Conservation (phyloP, 805 yeast genomes). For the Lachancea thermotolerans region DNA sequence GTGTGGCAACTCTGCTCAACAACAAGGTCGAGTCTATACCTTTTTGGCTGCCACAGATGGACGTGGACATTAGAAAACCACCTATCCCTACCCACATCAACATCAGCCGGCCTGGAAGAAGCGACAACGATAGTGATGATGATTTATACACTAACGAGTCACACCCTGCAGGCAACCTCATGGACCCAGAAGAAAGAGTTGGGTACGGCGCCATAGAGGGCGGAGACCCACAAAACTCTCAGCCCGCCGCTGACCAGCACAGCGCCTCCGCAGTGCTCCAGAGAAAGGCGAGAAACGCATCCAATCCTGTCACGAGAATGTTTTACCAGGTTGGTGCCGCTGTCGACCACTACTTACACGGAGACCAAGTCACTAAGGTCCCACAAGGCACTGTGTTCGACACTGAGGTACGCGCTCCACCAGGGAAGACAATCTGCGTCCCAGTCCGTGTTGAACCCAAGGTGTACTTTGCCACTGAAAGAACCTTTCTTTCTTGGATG, state of each 20-base stretch:
- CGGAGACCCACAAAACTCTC: slow-evolving; percentile 2
- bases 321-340: slow-evolving; percentile 19
- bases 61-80: slow-evolving; percentile 88
- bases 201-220: slow-evolving; percentile 41
- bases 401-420: slow-evolving; percentile 60
- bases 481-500: slow-evolving; percentile 91
- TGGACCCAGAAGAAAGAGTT: slow-evolving; percentile 64
- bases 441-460: slow-evolving; percentile 98
- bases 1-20: slow-evolving; percentile 86
- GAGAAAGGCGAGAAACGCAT: slow-evolving; percentile 17
- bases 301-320: slow-evolving; percentile 15
- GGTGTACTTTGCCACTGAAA: slow-evolving; percentile 97
- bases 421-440: slow-evolving; percentile 82
- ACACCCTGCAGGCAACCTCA: slow-evolving; percentile 44
- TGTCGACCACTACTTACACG: slow-evolving; percentile 44
- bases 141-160: slow-evolving; percentile 32
- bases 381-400: slow-evolving; percentile 62
- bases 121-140: slow-evolving; percentile 22
- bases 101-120: slow-evolving; percentile 28
- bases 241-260: slow-evolving; percentile 12
- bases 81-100: slow-evolving; percentile 42
- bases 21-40: slow-evolving; percentile 81
- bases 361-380: slow-evolving; percentile 45
- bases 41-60: slow-evolving; percentile 98
- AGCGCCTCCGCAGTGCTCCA: slow-evolving; percentile 31